Percentiles rank a stretch among this genome's conserved stretches.
Conservation (phyloP, 1,139 yeast species). For the Meyerozyma elateridarum region DNA sequence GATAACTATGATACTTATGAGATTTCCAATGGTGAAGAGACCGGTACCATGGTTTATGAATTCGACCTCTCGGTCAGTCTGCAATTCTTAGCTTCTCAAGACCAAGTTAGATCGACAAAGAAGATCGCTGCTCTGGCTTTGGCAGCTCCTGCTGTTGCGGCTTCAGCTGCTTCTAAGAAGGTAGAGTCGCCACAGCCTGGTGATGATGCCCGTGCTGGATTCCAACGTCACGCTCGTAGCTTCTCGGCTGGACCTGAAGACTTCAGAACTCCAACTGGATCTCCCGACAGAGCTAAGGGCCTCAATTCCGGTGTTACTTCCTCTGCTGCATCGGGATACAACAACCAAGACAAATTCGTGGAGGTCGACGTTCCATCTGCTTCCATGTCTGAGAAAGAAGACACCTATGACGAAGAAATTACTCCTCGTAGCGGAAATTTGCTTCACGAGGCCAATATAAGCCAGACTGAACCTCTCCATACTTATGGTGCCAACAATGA, state of each 20-base stretch:
- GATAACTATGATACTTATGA: constrained; percentile 44
- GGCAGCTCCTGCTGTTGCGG: constrained; percentile 8
- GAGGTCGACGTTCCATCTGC: constrained; percentile 25
- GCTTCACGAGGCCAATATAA: constrained; percentile 1
- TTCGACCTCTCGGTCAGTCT: constrained; percentile 47
- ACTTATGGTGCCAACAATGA: neutral
- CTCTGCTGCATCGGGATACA: constrained; percentile 7
- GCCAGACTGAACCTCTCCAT: neutral
- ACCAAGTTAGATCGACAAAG: constrained; percentile 7
- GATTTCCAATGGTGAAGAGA: constrained; percentile 44
- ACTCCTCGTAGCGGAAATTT: constrained; percentile 4
- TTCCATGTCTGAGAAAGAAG: constrained; percentile 19
- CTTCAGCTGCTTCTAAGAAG: constrained; percentile 14
- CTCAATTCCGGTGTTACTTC: constrained; percentile 7
- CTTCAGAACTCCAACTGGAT: constrained; percentile 38
- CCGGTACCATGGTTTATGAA: constrained; percentile 59
- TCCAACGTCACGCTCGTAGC: constrained; percentile 35
- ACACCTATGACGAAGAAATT: constrained; percentile 14
- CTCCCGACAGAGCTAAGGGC: constrained; percentile 23
- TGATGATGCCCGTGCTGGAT: constrained; percentile 14
- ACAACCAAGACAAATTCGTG: constrained; percentile 21
- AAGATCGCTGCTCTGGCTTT: constrained; percentile 14
- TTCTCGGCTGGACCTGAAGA: constrained; percentile 41
- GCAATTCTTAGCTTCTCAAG: constrained; percentile 19
- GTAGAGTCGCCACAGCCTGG: constrained; percentile 14